A percentile compares a stretch with the other conserved stretches of the same genome.
Evolutionary conservation across 148 eudicot genomes (phyloP).

Genomic region (Gaultheria prostrata): DNA sequence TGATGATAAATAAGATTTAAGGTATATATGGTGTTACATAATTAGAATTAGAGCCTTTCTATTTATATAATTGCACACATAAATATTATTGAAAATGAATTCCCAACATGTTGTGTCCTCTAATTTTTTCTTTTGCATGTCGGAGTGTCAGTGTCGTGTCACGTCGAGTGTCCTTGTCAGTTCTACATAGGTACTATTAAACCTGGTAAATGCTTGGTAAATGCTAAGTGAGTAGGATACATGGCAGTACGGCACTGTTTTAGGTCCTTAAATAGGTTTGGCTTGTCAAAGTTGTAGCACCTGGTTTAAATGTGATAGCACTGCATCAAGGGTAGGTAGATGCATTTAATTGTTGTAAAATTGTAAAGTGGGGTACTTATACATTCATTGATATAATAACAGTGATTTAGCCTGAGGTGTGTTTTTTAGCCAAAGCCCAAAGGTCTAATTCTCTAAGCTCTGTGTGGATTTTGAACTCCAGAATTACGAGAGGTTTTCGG

Average conservation of each 20-base stretch:
- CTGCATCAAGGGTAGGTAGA: neutral
- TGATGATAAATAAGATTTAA: too few relatives aligned
- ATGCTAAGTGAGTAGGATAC: neutral
- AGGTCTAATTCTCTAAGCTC: too few relatives aligned
- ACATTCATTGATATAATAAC: neutral
- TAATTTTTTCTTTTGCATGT: too few relatives aligned
- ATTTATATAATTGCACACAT: too few relatives aligned
- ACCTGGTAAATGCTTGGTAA: conserved; percentile 1
- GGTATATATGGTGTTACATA: too few relatives aligned
- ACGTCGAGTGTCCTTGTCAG: too few relatives aligned
- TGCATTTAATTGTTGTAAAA: neutral
- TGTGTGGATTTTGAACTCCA: neutral
- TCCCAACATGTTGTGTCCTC: too few relatives aligned
- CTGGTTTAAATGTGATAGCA: neutral
- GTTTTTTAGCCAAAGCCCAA: neutral
- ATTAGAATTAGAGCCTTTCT: too few relatives aligned
- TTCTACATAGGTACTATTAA: neutral
- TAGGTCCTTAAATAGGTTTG: neutral
- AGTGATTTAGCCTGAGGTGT: neutral
- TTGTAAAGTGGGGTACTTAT: too few relatives aligned
- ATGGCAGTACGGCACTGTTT: neutral
- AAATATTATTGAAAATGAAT: too few relatives aligned
- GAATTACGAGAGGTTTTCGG: neutral
- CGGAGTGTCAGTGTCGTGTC: too few relatives aligned
- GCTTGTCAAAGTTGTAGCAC: neutral